Evolutionary conservation across 2,329 filamentous ascomycete species (phyloP).

Genomic region (Lithohypha guttulata): DNA sequence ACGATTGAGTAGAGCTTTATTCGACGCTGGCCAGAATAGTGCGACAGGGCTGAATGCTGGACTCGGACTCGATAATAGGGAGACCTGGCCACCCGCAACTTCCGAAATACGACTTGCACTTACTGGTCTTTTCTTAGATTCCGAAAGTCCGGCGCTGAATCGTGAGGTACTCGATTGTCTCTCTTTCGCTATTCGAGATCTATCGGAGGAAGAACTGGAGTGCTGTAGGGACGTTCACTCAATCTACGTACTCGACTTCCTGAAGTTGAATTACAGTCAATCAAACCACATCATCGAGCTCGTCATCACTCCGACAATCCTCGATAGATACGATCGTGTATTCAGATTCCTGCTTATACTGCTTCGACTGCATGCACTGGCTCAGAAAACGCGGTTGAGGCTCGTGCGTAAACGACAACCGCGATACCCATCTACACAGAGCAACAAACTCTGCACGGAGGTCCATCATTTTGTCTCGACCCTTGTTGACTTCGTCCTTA

Average conservation of each 20-base stretch:
- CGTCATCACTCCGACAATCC: slow-evolving; percentile 58
- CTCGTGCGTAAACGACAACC: slow-evolving; percentile 9
- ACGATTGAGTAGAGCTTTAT: slow-evolving; percentile 69
- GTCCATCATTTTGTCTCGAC: slow-evolving; percentile 68
- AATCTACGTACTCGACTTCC: slow-evolving; percentile 83
- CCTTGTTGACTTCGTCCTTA: slow-evolving; percentile 67
- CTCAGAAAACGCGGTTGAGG: slow-evolving; percentile 25
- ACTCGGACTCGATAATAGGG: slow-evolving; percentile 66
- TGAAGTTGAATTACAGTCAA: slow-evolving; percentile 74
- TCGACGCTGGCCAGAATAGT: slow-evolving; percentile 69
- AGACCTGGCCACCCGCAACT: slow-evolving; percentile 85
- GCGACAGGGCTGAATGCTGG: slow-evolving; percentile 72
- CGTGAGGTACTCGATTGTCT: slow-evolving; percentile 14
- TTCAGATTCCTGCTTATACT: slow-evolving; percentile 72
- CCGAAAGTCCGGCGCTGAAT: slow-evolving; percentile 39
- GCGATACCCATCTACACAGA: slow-evolving; percentile 23
- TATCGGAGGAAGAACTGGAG: slow-evolving; percentile 67
- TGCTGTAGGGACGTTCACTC: slow-evolving; percentile 72
- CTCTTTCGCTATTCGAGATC: slow-evolving; percentile 68
- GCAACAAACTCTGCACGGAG: slow-evolving; percentile 59
- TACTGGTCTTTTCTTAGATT: slow-evolving; percentile 74
- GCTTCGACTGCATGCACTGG: slow-evolving; percentile 66
- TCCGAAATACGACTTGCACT: slow-evolving; percentile 84
- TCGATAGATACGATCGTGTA: slow-evolving; percentile 74
- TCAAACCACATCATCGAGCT: slow-evolving; percentile 54